Evolutionary conservation across 495 filamentous ascomycete genomes (phyloP).

Genomic region (Penicillium argentinense): DNA sequence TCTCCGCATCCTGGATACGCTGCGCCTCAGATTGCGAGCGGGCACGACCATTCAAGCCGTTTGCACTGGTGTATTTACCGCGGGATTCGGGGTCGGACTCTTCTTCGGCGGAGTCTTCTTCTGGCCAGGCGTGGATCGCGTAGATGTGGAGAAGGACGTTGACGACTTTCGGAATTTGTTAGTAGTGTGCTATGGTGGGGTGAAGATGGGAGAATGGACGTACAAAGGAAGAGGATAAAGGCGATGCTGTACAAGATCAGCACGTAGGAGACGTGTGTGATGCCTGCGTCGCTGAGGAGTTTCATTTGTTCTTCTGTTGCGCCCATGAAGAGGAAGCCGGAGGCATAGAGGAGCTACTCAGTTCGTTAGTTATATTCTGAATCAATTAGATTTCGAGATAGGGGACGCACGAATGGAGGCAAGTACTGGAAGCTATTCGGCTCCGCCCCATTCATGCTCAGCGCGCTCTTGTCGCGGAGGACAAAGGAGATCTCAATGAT

Average conservation of each 20-base stretch:
- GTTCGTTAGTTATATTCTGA: constrained; percentile 17
- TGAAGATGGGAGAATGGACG: constrained; percentile 23
- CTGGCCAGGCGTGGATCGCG: constrained; percentile 59
- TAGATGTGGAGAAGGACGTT: constrained; percentile 83
- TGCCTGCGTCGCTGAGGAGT: constrained; percentile 65
- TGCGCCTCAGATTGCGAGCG: constrained; percentile 46
- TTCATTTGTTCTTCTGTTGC: constrained; percentile 95
- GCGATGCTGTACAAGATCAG: constrained; percentile 87
- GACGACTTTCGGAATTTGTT: constrained; percentile 52
- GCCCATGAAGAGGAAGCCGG: constrained; percentile 96
- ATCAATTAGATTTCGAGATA: background rate
- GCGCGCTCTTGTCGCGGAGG: constrained; percentile 63
- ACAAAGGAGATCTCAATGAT: constrained; percentile 93
- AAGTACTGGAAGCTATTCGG: constrained; percentile 91
- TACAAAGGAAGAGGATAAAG: constrained; percentile 86
- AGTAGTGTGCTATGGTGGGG: constrained; percentile 3
- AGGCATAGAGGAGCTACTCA: constrained; percentile 78
- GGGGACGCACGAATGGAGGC: constrained; percentile 77
- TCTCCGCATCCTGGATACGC: constrained; percentile 71
- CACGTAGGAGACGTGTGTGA: constrained; percentile 89
- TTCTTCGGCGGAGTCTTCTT: constrained; percentile 40
- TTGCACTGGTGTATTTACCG: constrained; percentile 21
- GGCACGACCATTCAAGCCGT: constrained; percentile 57
- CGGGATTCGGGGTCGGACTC: constrained; percentile 17
- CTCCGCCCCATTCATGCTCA: constrained; percentile 59